Evolutionary conservation across 306 rosid genomes (phyloP), one percentile per base, ranked within the genome.

Genomic region (Parietaria judaica): DNA sequence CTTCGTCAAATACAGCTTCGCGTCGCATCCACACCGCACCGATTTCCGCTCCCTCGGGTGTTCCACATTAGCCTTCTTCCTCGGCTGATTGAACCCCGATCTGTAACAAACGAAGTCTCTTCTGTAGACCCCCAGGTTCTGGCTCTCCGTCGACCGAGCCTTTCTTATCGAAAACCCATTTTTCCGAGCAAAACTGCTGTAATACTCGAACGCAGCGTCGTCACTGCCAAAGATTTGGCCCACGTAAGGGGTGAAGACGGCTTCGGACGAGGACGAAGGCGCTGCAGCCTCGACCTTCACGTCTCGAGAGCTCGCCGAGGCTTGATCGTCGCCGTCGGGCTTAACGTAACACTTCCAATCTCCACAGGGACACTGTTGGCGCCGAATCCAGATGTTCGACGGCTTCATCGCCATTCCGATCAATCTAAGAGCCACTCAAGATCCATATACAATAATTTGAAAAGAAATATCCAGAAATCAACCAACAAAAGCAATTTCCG

Each of bases 61-160:
- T 63, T 84, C 86, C 58, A 80, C 86, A 63, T 84, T 80, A 57
- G 80, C 82, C 66, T 80, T 84, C 72, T 84, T 84, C 57, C 89
- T 78, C 38, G 86, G 84, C 77, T 84, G 89, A 73, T 84, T 80
- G 61, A 78, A 84, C 56, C 89, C 89, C 4, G 89, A 84, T 50
- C 89, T 71, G 61, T 84, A 80, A 60, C 89, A 84, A 73, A 84
- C 86, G 78, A 80, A 78, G 66, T 84, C 89, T 65, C 84, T 74
- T 54, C 89, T 78, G 51, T 84, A 84, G 57, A 84, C 57, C 63
- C 89, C 86, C 72, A 84, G 71, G 65, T 71, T 81, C 62, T 80
- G 89, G 74, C 86, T 84, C 74, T 84, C 86, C 1, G 89, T 83
- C 13, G 89, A 83, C 64, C 89, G 86, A 10, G 86, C 89, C 56